Evolutionary conservation across 2,329 filamentous ascomycete genomes (phyloP), one percentile per base, ranked within the genome.

Genomic region (Leptographium procerum): DNA sequence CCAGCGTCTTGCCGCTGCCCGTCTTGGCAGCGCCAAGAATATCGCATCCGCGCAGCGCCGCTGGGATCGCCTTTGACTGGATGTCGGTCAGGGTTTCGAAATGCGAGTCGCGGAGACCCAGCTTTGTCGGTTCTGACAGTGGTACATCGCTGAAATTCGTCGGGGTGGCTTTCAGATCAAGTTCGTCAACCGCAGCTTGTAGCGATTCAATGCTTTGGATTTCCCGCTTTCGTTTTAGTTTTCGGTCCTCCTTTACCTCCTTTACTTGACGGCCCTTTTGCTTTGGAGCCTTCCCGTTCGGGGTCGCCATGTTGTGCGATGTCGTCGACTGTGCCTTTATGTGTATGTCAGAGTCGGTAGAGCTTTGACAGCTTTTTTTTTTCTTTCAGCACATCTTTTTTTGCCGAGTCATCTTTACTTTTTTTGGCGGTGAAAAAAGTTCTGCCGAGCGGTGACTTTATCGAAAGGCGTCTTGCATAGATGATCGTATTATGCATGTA

Each of bases 21-120:
- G 91, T 96, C 79, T 97, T 96, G 47, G 94, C 94, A 6, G 94
- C 94, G 48, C 91, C 94, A 47, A 99, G 84, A 47, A 99, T 88
- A 70, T 99, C 94, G 60, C 78, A 77, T 59, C 89, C 89, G 71
- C 95, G 88, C 62, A 99, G 80, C 10, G 89, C 91, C 61, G 91
- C 79, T 7, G 89, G 91, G 60, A 99, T 87, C n/a, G 91, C 91
- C 67, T 86, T 86, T 54, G 87, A 81, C 75, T 99, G 94, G 66
- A 99, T 89, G 64, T 96, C 91, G 61, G 94, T 99, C 64, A 96
- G 78, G 54, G 83, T 85, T 67, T 91, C 88, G 76, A 92, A 99
- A 71, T 97, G 91, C 14, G 89, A 91, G 47, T 87, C 81, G 63
- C 91, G 84, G 62, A 99, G 83, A 56, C 94, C 94, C 24, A 81